Conservation (phyloP, 2,329 filamentous ascomycete genomes). For the Beauveria brongniartii region DNA sequence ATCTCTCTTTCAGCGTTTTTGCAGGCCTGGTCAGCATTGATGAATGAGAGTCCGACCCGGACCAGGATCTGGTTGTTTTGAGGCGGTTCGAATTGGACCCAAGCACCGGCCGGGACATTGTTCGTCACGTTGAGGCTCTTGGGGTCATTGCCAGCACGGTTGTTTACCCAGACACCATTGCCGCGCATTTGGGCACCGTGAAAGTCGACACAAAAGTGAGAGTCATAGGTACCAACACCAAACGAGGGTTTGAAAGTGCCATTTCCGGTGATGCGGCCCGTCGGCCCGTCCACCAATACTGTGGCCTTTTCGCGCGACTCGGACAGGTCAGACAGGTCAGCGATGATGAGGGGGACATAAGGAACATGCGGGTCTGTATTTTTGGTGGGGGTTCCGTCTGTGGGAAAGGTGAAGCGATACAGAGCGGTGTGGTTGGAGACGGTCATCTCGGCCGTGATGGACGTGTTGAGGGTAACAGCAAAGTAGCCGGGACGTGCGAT, state of each 20-base stretch:
- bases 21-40: constrained; percentile 60
- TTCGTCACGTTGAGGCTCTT: constrained; percentile 28
- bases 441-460: constrained; percentile 55
- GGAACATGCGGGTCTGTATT: constrained; percentile 10
- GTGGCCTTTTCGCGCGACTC: constrained; percentile 18
- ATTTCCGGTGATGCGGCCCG: constrained; percentile 50
- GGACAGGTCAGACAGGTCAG: constrained; percentile 52
- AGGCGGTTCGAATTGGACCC: constrained; percentile 47
- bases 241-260: constrained; percentile 54
- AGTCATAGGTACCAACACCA: constrained; percentile 47
- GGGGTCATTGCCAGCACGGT: constrained; percentile 36
- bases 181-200: constrained; percentile 41
- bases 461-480: constrained; percentile 45
- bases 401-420: constrained; percentile 52
- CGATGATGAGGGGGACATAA: constrained; percentile 42
- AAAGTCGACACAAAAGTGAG: constrained; percentile 56
- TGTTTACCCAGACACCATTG: constrained; percentile 51
- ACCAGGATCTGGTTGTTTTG: constrained; percentile 43
- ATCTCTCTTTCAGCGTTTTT: constrained; percentile 62
- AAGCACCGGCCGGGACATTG: constrained; percentile 44
- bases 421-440: constrained; percentile 51
- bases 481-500: constrained; percentile 56
- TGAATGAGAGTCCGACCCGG: constrained; percentile 65
- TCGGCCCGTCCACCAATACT: constrained; percentile 28
- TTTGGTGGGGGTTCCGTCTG: constrained; percentile 18